Evolutionary conservation across 2,329 filamentous ascomycete genomes (phyloP), one percentile per base, ranked within the genome.

Genomic region (Basipetospora chlamydospora): DNA sequence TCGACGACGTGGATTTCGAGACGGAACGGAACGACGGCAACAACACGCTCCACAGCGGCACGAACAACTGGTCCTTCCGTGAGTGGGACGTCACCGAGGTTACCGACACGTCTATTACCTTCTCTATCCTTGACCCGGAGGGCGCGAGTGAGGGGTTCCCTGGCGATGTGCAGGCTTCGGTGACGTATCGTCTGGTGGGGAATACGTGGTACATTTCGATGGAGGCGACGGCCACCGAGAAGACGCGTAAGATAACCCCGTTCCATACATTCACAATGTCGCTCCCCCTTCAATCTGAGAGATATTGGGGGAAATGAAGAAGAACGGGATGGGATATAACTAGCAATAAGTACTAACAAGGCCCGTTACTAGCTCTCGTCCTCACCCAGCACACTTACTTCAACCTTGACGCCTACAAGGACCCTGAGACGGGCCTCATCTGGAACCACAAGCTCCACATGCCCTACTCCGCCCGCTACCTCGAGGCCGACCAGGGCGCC

Each of bases 361-460:
- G n/a, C n/a, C n/a, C n/a, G n/a, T n/a, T n/a, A n/a, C n/a, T 28
- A 59, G 58, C 74, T 2, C 66, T 78, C 49, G 75, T 78, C 67
- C 59, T 78, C 28, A 74, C 67, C 22, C 73, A 74, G 29, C 75
- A 79, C 54, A 72, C 70, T 33, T 80, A 79, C 61, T 79, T 76
- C 68, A 79, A 79, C 54, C 61, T 80, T 17, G 74, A 79, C 45
- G 74, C 67, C 11, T 79, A 71, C 55, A 66, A 64, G 44, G 69
- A 77, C 49, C 65, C 71, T 2, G 56, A 61, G 21, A 68, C 67
- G 3, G 52, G 63, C 26, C 61, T 64, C 28, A 61, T 75, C 41
- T 67, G 73, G 52, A 72, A 77, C 53, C 68, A 78, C 56, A 76
- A 67, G 6, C 59, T 78, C n/a, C 56, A 72, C 51, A 57, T 77